phyloP scores from a whole-genome alignment of 345 rosid species.

The Jatropha curcas region DNA sequence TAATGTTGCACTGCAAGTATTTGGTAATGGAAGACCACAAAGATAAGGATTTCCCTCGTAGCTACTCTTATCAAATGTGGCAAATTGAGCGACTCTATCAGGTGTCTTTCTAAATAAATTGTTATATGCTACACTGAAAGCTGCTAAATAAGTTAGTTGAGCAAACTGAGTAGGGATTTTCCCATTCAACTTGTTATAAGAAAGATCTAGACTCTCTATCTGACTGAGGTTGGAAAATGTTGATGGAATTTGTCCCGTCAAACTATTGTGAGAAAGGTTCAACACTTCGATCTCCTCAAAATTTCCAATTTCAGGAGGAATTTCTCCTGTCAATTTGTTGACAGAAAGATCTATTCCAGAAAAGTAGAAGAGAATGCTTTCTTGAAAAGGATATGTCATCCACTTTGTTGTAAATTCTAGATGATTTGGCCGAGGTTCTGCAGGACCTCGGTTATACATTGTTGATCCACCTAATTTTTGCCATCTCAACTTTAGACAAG shows the following conservation, averaged over 20 bases:
- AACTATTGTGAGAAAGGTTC: conserved; percentile 35
- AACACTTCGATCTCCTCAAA: conserved; percentile 14
- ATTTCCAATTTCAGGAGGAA: conserved; percentile 26
- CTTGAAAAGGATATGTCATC: too few relatives aligned
- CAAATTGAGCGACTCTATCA: conserved; percentile 12
- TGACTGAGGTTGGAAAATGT: conserved; percentile 26
- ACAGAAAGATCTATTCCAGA: conserved; percentile 38
- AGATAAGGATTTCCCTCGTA: conserved; percentile 28
- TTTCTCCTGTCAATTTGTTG: conserved; percentile 31
- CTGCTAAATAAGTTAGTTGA: conserved; percentile 8
- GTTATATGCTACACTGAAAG: conserved; percentile 38
- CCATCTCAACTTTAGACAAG: not conserved
- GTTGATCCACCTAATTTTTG: too few relatives aligned
- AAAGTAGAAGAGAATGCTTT: conserved; percentile 8
- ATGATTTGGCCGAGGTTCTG: too few relatives aligned
- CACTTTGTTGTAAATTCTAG: too few relatives aligned
- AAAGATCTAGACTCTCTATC: conserved; percentile 41
- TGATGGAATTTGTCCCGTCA: conserved; percentile 28
- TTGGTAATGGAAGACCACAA: conserved; percentile 24
- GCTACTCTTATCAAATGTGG: conserved; percentile 16
- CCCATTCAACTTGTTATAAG: conserved; percentile 24
- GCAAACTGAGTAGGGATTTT: conserved; percentile 27
- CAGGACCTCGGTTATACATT: too few relatives aligned
- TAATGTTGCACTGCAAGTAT: not conserved
- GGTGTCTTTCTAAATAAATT: conserved; percentile 27